phyloP scores from a whole-genome alignment of 768 basidiomycete genomes.

The Calocybe gangraenosa region DNA sequence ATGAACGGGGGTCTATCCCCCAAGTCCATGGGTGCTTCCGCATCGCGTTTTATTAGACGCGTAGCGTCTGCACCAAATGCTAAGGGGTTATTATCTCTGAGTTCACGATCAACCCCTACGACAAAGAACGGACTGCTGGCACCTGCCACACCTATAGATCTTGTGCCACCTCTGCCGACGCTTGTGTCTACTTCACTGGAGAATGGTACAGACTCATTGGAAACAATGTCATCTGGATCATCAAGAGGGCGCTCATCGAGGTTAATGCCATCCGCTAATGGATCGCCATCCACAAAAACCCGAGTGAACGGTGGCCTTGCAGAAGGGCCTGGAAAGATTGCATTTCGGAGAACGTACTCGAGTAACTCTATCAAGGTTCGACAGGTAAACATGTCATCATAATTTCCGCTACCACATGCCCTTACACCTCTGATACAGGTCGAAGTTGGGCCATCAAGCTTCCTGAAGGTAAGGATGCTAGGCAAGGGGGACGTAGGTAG shows the following conservation, averaged over 20 bases:
- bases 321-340: conserved; percentile 55
- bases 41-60: conserved; percentile 87
- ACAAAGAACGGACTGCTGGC: conserved; percentile 79
- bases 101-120: conserved; percentile 48
- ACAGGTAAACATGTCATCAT: conserved; percentile 49
- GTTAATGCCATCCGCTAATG: conserved; percentile 33
- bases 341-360: conserved; percentile 93
- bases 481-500: conserved; percentile 99
- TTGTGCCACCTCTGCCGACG: conserved; percentile 52
- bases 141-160: conserved; percentile 66
- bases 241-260: conserved; percentile 52
- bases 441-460: conserved; percentile 91
- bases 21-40: conserved; percentile 65
- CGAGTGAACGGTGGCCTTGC: conserved; percentile 40
- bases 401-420: conserved; percentile 5
- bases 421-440: conserved; percentile 44
- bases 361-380: conserved; percentile 96
- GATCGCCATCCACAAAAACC: conserved; percentile 35
- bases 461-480: conserved; percentile 96
- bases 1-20: conserved; percentile 57
- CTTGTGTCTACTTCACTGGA: conserved; percentile 47
- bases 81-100: conserved; percentile 77
- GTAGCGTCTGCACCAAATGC: conserved; percentile 97
- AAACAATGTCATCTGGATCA: conserved; percentile 75
- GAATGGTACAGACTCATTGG: conserved; percentile 65